Evolutionary conservation across 1,139 yeast species (phyloP), one percentile per base, ranked within the genome.

Genomic region (Petasospora fabianii): DNA sequence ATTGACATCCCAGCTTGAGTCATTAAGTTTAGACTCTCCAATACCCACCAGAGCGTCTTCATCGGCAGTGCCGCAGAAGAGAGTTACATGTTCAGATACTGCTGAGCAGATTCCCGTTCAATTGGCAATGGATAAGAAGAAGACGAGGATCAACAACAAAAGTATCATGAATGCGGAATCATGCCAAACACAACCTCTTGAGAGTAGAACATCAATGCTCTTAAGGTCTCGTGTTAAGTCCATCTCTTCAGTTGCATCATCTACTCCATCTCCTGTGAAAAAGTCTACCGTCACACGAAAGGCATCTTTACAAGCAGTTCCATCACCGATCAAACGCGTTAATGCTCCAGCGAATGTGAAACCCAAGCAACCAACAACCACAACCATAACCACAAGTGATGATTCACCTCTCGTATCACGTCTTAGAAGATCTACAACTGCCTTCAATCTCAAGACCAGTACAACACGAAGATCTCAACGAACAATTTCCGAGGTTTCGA

Each of bases 401-500:
- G 45, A 48, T n/a, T 46, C 55, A 1, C 51, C 52, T 3, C 19
- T 51, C 5, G 10, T 53, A 2, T 34, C 47, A 5, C 42, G 57
- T 27, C 37, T 53, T 3, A 50, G 55, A 3, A 42, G 50, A 22
- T 50, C 57, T 2, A 51, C 55, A 3, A 47, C 54, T 2, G 39
- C 55, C 4, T 49, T 43, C 5, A 29, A 48, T 15, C 36, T 50
- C 19, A 51, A 47, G 27, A 13, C 30, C 15, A 9, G 13, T 2
- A 8, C 34, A 3, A 7, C 14, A 13, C 19, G 28, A n/a, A 26
- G 35, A 17, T n/a, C 33, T 30, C 18, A 12, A 22, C 18, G 43
- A 11, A 30, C 28, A 11, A 22, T 37, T 3, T 42, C 36, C 2
- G 42, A 34, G 14, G 7, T 22, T 3, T 29, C 43, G 30, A 29